phyloP scores from a whole-genome alignment of 495 filamentous ascomycete species.

The Echria macrotheca region DNA sequence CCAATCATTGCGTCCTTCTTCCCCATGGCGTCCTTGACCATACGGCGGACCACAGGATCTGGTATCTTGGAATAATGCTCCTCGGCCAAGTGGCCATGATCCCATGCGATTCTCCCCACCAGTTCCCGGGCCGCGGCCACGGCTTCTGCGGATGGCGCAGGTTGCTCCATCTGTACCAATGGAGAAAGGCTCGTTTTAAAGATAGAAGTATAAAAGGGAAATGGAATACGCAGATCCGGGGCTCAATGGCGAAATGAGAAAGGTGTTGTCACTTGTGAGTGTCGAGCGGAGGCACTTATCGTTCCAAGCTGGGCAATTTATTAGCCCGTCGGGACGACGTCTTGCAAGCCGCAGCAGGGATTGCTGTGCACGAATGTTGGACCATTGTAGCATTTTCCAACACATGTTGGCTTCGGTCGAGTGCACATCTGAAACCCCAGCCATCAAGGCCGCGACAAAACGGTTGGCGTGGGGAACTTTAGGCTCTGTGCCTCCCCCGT shows the following conservation, averaged over 20 bases:
- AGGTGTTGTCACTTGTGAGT: no score
- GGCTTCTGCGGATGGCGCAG: not conserved
- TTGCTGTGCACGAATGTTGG: no score
- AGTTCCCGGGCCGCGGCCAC: conserved; percentile 6
- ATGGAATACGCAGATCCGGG: no score
- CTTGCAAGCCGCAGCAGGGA: no score
- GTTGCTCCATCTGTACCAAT: not conserved
- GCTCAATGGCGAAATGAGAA: no score
- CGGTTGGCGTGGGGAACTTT: no score
- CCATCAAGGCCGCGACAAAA: no score
- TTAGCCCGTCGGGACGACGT: no score
- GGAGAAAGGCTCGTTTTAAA: not conserved
- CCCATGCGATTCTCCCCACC: conserved; percentile 20
- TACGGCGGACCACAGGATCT: conserved; percentile 18
- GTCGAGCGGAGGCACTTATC: no score
- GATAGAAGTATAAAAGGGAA: not conserved
- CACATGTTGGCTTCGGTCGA: no score
- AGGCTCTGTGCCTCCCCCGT: not conserved
- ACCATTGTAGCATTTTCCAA: no score
- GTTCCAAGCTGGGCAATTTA: no score
- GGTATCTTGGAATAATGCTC: conserved; percentile 16
- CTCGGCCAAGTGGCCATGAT: conserved; percentile 25
- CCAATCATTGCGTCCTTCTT: conserved; percentile 28
- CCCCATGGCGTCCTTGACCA: conserved; percentile 26
- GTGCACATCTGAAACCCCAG: not conserved